Percentiles rank a stretch among this genome's conserved stretches.
These are phyloP conservation scores for Exobasidium rhododendri DNA, from an alignment of 1,284 basidiomycete genomes.

Conservation along the genomic window DNA sequence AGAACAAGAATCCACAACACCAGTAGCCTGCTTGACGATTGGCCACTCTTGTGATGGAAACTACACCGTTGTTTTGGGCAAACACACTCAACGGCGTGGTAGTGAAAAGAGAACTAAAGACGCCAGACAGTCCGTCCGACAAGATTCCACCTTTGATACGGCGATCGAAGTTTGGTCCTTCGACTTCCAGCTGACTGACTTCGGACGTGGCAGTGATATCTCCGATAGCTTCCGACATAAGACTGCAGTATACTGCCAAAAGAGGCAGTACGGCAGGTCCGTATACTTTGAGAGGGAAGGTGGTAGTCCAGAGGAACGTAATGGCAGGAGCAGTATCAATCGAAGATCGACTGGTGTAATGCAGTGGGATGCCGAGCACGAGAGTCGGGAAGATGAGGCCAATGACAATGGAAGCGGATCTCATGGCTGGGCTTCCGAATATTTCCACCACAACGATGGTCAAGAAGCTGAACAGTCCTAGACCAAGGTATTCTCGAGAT, in stretches of 20 bases:
- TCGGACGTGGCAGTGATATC: conserved; percentile 82
- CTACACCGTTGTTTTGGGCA: conserved; percentile 70
- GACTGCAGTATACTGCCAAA: conserved; percentile 68
- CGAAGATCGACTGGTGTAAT: conserved; percentile 30
- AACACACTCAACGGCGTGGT: conserved; percentile 75
- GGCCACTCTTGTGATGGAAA: conserved; percentile 55
- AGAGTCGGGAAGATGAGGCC: conserved; percentile 44
- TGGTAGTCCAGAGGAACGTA: conserved; percentile 63
- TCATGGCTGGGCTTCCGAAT: conserved; percentile 73
- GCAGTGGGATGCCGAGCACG: conserved; percentile 32
- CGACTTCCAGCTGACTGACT: conserved; percentile 64
- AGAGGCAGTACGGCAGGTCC: conserved; percentile 77
- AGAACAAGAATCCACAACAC: conserved; percentile 39
- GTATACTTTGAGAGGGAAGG: conserved; percentile 74
- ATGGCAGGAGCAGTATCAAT: conserved; percentile 35
- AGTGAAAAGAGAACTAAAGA: conserved; percentile 71
- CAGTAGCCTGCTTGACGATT: conserved; percentile 42
- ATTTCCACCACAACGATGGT: conserved; percentile 70
- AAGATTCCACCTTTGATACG: conserved; percentile 80
- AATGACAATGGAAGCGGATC: conserved; percentile 60
- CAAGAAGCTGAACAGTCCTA: conserved; percentile 77
- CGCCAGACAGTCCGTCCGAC: conserved; percentile 65
- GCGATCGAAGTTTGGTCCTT: conserved; percentile 63
- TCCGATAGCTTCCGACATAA: conserved; percentile 77
- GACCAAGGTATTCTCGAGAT: conserved; percentile 74